Evolutionary conservation across 306 rosid genomes (phyloP), one percentile per base, ranked within the genome.

Genomic region (Delonix regia): DNA sequence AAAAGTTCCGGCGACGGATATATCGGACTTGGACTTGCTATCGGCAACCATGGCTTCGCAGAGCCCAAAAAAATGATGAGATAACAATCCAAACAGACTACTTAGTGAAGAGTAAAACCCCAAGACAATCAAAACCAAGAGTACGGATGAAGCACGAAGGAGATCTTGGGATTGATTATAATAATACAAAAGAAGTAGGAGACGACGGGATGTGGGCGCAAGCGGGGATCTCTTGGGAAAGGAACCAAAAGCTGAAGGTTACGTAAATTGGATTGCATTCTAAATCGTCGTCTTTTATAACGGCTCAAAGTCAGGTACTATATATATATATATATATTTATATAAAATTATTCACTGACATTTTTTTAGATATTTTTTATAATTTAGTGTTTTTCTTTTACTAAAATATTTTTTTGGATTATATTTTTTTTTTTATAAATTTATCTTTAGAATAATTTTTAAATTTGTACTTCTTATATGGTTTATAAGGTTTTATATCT

Each of bases 1-100:
- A 65, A 84, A 92, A 30, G 76, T 85, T 72, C 92, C 92, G 27
- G 89, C 95, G 34, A 92, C 85, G 6, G 97, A 92, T 76, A 92
- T 85, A 71, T 90, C 90, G 61, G 93, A 84, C 56, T 88, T 92
- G 71, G 86, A 48, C 56, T 76, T 86, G 76, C 78, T 81, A 87
- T 82, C 90, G 11, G 73, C 93, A 76, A 90, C 95, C 95, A 92
- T 90, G 48, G 80, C 73, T 77, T 76, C 73, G 3, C 79, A 22
- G 59, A 9, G 33, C 5, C 9, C 44, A 21, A 61, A 33, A 33
- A 24, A 48, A 68, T 45, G 76, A 34, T 53, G 24, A 66, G 24
- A 34, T 34, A 5, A 41, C 18, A 19, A 15, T 22, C 11, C 0
- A 65, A 28, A 30, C 64, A 41, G 19, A 78, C 2, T 4, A 55